A percentile compares a stretch with the other conserved stretches of the same genome.
Conservation (phyloP, 2,329 filamentous ascomycete species). For the Orbilia quercus region DNA sequence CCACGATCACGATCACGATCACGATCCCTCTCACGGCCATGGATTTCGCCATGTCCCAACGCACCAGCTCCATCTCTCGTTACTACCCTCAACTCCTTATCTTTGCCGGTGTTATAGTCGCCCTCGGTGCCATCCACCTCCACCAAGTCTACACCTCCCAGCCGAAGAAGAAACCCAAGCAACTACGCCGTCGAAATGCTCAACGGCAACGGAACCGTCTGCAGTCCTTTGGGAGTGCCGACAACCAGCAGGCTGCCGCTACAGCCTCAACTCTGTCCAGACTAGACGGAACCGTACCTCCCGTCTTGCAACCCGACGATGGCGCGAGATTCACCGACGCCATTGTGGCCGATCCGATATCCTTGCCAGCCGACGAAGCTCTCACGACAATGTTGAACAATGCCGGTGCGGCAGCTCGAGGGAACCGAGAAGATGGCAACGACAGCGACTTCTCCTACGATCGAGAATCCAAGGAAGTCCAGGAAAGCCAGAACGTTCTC, state of each 20-base stretch:
- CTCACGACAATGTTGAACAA: constrained; percentile 55
- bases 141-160: constrained; percentile 57
- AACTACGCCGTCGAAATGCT: constrained; percentile 59
- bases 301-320: constrained; percentile 28
- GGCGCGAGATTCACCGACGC: constrained; percentile 21
- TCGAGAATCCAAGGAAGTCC: constrained; percentile 57
- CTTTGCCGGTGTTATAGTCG: constrained; percentile 57
- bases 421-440: constrained; percentile 55
- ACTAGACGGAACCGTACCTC: constrained; percentile 40
- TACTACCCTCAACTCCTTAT: constrained; percentile 57
- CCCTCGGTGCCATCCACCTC: constrained; percentile 57
- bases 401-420: constrained; percentile 51
- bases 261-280: constrained; percentile 41
- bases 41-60: constrained; percentile 35
- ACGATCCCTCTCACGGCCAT: not conserved
- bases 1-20: not conserved
- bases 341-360: constrained; percentile 54
- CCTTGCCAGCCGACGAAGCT: constrained; percentile 46
- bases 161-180: constrained; percentile 54
- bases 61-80: constrained; percentile 51
- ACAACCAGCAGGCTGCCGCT: constrained; percentile 35
- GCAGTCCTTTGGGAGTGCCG: constrained; percentile 45
- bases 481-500: constrained; percentile 60
- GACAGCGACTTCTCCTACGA: constrained; percentile 58
- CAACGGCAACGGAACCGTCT: constrained; percentile 55